Evolutionary conservation across 2,329 filamentous ascomycete genomes (phyloP), one percentile per base, ranked within the genome.

Genomic region (Eutypella sp.): DNA sequence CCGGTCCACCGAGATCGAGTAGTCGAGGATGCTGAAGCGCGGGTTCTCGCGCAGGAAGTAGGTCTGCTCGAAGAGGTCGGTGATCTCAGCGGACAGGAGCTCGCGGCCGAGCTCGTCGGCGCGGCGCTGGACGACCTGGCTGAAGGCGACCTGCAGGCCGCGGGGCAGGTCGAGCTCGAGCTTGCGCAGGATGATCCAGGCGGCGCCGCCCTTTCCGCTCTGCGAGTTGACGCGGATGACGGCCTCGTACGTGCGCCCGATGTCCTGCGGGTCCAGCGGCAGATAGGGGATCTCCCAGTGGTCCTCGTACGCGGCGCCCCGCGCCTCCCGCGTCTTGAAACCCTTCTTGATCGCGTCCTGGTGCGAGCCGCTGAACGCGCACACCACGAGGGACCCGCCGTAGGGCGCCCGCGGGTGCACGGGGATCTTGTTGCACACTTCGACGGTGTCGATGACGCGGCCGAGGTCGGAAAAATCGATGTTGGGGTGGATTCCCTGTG

Each of bases 221-320:
- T 97, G 92, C 16, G 89, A 95, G 75, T 97, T 99, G 78, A 97
- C 92, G 49, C 92, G 87, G 64, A 97, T 97, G 63, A 97, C 87
- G 48, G 92, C 92, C 70, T 97, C 91, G 78, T 97, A 97, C n/a
- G 85, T 96, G 47, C 92, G 84, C 42, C 92, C 92, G 53, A 97
- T 96, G 61, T 97, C 92, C 61, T 87, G 78, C 5, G 92, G 92
- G 61, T 97, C 92, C 58, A 97, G 79, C 11, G 92, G 92, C 41
- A 97, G 84, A 64, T 97, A 97, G 0, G 92, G 92, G 33, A 96
- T 78, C 57, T 87, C 73, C 92, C 92, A 97, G 34, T 70, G 73
- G 60, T 84, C 81, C 46, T 92, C 81, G 61, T 78, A 72, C 5
- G 68, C 72, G 39, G 76, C 73, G 44, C 75, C 77, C 1, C 76